Percentiles rank a stretch among this genome's conserved stretches.
Conservation (phyloP, 75 land plant species). For the Ceratopteris richardii region DNA sequence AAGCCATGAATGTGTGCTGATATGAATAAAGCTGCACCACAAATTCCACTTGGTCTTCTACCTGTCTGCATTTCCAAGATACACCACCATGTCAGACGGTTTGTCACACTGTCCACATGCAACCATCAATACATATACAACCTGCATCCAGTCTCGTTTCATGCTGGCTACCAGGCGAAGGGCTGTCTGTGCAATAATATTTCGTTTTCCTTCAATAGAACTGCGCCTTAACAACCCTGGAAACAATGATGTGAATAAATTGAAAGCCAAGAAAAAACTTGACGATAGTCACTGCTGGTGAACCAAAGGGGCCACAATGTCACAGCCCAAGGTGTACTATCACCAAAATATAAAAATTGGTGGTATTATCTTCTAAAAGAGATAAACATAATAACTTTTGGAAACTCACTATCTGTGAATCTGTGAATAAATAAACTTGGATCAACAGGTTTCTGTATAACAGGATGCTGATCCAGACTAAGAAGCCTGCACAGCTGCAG, state of each 20-base stretch:
- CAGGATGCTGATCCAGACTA: conserved; percentile 56
- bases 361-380: too few species aligned
- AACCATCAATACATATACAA: conserved; percentile 2
- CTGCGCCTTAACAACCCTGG: conserved; percentile 19
- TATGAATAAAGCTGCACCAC: conserved; percentile 93
- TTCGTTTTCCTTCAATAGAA: conserved; percentile 19
- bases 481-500: conserved; percentile 76
- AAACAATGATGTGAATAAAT: too few species aligned
- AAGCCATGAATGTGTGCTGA: conserved; percentile 82
- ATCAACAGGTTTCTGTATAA: conserved; percentile 82
- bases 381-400: too few species aligned
- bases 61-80: conserved; percentile 56
- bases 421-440: conserved; percentile 90
- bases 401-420: conserved; percentile 71
- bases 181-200: conserved; percentile 54
- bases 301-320: background rate
- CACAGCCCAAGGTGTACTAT: too few species aligned
- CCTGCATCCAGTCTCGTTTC: conserved; percentile 99
- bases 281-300: background rate
- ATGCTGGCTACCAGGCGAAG: conserved; percentile 80
- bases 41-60: conserved; percentile 92
- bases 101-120: too few species aligned
- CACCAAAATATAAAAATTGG: too few species aligned
- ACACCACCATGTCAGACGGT: background rate
- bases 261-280: background rate